phyloP scores from a whole-genome alignment of 768 basidiomycete genomes.

The Leccinum fibrillosum region DNA sequence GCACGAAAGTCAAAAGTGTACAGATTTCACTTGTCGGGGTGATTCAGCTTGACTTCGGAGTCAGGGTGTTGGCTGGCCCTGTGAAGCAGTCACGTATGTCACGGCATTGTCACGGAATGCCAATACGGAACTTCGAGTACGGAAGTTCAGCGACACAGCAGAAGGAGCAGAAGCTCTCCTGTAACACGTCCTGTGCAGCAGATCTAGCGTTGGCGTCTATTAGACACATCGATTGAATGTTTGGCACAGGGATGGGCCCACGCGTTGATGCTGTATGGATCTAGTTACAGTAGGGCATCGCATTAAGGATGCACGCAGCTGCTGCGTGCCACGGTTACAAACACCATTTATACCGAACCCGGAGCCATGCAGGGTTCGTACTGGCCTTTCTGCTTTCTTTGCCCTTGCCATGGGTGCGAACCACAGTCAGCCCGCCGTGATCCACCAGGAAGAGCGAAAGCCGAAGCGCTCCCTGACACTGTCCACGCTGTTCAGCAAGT shows the following conservation, averaged over 20 bases:
- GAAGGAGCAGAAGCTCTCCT: neutral
- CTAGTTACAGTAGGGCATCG: slow-evolving; percentile 12
- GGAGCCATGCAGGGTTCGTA: slow-evolving; percentile 14
- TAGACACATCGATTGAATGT: slow-evolving; percentile 3
- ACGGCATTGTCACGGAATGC: neutral
- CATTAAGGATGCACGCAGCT: slow-evolving; percentile 26
- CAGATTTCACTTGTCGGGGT: neutral
- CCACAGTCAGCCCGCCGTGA: slow-evolving; percentile 23
- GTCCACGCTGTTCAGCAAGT: slow-evolving; percentile 24
- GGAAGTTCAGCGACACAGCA: neutral
- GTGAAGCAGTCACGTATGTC: neutral
- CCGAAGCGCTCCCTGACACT: slow-evolving; percentile 24
- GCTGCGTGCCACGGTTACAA: slow-evolving; percentile 8
- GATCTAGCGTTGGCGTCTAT: slow-evolving; percentile 4
- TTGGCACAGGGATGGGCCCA: slow-evolving; percentile 10
- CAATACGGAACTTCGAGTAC: neutral
- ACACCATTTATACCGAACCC: slow-evolving; percentile 20
- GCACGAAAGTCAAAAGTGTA: neutral
- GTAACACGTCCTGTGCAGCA: slow-evolving; percentile 7
- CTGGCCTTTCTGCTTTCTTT: neutral
- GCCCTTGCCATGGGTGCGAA: slow-evolving; percentile 23
- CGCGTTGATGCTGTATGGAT: slow-evolving; percentile 10
- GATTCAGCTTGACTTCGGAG: neutral
- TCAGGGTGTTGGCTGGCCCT: neutral
- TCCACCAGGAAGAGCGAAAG: slow-evolving; percentile 21